Base-by-base conservation (phyloP, 1,284 basidiomycete species). In the Ustilago tritici region DNA sequence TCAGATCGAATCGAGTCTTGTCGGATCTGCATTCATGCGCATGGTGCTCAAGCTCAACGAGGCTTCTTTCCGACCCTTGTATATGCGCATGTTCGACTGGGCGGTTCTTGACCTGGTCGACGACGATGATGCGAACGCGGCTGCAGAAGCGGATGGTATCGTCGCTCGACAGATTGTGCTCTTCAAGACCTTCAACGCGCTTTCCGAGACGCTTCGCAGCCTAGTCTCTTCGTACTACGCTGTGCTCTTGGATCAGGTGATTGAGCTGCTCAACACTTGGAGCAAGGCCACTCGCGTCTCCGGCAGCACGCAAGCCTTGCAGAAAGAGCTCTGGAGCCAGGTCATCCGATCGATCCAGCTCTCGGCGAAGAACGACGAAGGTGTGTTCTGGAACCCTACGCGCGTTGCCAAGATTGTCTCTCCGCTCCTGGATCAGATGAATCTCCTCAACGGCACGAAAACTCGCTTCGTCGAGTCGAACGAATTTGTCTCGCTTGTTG, bases 41-140 rank as follows among this genome's bases (percentile, higher is more conserved):
- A 88, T 98, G 17, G 93, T 95, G 11, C 91, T 95, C 73, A 98
- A 98, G 87, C 89, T 99, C 59, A 98, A 96, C 82, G 97, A 99
- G 84, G 90, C 91, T 0, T 90, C 92, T 0, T 98, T 99, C 91
- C 91, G 92, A 78, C 96, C 96, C 2, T 88, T 98, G 19, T 97
- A 98, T 89, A 91, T 95, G 70, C 92, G 92, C 71, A 88, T 95
- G 76, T 95, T 94, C 84, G 96, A 99, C 86, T 99, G 97, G 96
- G 95, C 95, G 0, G 95, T 95, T 10, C 86, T 89, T 57, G 89
- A 89, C 61, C 84, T 88, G 23, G 77, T 86, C 75, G 89, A 88
- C 2, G 88, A 89, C 7, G 76, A 71, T 43, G 74, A 78, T n/a
- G 76, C 49, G 10, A 62, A 36, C 34, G 58, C 32, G 56, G 38